These are phyloP conservation scores for Penicillium taxi DNA, from an alignment of 495 filamentous ascomycete genomes.

Conservation along the genomic window DNA sequence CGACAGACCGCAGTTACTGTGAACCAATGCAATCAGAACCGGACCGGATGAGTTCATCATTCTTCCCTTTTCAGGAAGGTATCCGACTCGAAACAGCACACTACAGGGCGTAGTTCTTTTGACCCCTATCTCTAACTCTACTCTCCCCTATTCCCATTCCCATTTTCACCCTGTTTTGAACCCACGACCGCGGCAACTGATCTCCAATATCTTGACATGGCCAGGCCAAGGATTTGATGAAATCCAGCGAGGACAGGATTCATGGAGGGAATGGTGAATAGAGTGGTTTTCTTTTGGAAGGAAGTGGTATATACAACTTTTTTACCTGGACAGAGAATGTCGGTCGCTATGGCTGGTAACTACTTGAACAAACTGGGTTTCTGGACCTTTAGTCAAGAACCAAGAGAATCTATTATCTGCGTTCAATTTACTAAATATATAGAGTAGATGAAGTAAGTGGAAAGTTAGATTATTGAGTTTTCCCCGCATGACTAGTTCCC, in stretches of 20 bases:
- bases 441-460: too few relatives aligned
- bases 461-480: too few relatives aligned
- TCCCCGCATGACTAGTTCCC: too few relatives aligned
- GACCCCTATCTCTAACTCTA: conserved; percentile 5
- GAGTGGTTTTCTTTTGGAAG: conserved; percentile 3
- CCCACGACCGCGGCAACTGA: conserved; percentile 6
- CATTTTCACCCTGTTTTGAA: conserved; percentile 7
- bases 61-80: conserved; percentile 15
- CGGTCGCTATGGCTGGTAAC: too few relatives aligned
- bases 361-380: too few relatives aligned
- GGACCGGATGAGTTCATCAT: conserved; percentile 16
- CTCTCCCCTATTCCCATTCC: conserved; percentile 2
- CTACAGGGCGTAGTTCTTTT: conserved; percentile 10
- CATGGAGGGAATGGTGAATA: conserved; percentile 11
- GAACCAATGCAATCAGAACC: conserved; percentile 16
- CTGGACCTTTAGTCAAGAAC: too few relatives aligned
- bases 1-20: conserved; percentile 17
- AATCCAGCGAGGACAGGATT: conserved; percentile 49
- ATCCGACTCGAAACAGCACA: conserved; percentile 7
- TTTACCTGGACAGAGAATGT: conserved; percentile 6
- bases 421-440: too few relatives aligned
- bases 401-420: too few relatives aligned
- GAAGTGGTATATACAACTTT: conserved; percentile 7
- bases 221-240: conserved; percentile 15
- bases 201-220: conserved; percentile 8